Evolutionary conservation across 345 rosid genomes (phyloP), one percentile per base, ranked within the genome.

Genomic region (Capsella bursapastoris): DNA sequence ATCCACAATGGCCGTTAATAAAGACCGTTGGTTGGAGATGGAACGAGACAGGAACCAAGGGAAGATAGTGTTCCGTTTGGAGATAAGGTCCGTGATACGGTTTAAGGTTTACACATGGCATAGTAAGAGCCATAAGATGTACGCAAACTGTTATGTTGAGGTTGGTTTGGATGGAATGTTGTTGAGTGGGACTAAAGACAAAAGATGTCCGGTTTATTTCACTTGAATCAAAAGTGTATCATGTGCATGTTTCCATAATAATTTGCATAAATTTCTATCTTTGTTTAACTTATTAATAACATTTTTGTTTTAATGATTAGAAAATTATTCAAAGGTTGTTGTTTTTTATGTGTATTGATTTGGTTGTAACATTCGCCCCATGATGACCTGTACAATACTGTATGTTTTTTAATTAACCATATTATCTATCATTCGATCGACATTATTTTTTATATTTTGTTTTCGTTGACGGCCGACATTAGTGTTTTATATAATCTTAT

Each of bases 191-290:
- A 86, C 64, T 11, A 84, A 69, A 71, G 74, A 86, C 34, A 83
- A 82, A 84, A 83, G 79, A 72, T 95, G 97, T 74, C 88, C 89
- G 2, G 87, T 91, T 29, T 91, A 89, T 86, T 91, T 94, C 74
- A 82, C 85, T 41, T 93, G 82, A 86, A 8, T 29, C 69, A 4
- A 16, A 71, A 51, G 27, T 45, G 34, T 57, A 48, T 16, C 25
- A 8, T 51, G 22, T 70, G 25, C 25, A 22, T 13, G 32, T 12
- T 8, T 45, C 16, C 28, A 15, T 14, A 18, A 57, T 57, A 43
- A 47, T 68, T 47, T 7, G 5, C 25, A 34, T 57, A 11, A 29
- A n/a, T 22, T 22, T 22, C 25, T 22, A 22, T 41, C 25, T n/a
- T 29, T 38, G 1, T 18, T 28, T 55, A 66, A 18, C 37, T 35